Evolutionary conservation across 139 green algal genomes (phyloP).

Genomic region (Haematococcus sp.): DNA sequence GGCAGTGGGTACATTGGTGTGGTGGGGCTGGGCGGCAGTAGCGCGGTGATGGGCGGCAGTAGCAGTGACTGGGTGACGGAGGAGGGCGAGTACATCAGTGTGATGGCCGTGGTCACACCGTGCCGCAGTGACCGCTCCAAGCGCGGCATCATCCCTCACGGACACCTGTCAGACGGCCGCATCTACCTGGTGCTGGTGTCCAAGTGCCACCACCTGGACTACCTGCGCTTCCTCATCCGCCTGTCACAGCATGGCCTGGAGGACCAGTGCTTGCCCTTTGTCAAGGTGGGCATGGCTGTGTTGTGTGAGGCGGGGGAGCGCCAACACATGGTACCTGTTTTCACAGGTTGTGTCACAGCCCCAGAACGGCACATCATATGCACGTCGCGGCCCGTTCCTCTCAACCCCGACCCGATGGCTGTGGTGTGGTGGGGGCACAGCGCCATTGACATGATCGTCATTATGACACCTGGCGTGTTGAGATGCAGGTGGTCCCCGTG

Average conservation of each 20-base stretch:
- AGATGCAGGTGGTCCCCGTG: slow-evolving; percentile 44
- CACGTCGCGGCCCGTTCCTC: background rate
- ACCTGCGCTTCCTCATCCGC: slow-evolving; percentile 71
- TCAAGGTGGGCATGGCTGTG: slow-evolving; percentile 8
- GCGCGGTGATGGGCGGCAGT: background rate
- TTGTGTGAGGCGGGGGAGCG: no score
- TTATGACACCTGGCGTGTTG: no score
- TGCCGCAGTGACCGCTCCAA: slow-evolving; percentile 74
- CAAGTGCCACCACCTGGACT: slow-evolving; percentile 53
- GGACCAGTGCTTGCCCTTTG: slow-evolving; percentile 16
- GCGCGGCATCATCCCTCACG: slow-evolving; percentile 63
- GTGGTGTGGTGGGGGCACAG: background rate
- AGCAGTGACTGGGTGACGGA: slow-evolving; percentile 26
- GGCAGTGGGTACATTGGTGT: no score
- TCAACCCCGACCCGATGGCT: slow-evolving; percentile 5
- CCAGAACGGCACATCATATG: background rate
- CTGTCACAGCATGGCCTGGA: slow-evolving; percentile 52
- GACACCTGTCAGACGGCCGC: slow-evolving; percentile 74
- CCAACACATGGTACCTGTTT: no score
- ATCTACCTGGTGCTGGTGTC: slow-evolving; percentile 77
- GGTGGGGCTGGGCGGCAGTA: no score
- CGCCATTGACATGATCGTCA: no score
- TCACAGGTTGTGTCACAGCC: background rate
- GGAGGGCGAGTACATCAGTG: slow-evolving; percentile 59
- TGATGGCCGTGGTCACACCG: slow-evolving; percentile 77